Evolutionary conservation across 495 filamentous ascomycete genomes (phyloP).

Genomic region (Parachaetomium inaequale): DNA sequence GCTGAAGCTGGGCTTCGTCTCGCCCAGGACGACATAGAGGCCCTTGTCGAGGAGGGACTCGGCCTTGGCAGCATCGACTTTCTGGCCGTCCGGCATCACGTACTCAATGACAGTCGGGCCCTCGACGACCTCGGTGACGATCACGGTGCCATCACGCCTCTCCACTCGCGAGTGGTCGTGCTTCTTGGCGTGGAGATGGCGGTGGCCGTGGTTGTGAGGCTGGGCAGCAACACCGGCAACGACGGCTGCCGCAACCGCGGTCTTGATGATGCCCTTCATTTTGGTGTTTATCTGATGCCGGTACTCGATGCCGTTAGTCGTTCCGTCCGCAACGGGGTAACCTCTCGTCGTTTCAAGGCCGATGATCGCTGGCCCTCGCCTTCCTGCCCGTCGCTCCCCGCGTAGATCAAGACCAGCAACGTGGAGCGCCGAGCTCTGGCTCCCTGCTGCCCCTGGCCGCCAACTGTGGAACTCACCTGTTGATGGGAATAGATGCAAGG

Average conservation of each 20-base stretch:
- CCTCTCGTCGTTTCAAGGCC: too few relatives aligned
- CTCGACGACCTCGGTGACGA: slow-evolving; percentile 32
- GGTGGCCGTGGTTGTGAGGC: slow-evolving; percentile 46
- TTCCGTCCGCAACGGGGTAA: neutral
- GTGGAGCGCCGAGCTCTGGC: neutral
- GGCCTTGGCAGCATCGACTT: slow-evolving; percentile 52
- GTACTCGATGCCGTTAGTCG: neutral
- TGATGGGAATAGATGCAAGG: neutral
- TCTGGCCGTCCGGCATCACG: slow-evolving; percentile 51
- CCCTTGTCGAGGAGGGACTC: slow-evolving; percentile 60
- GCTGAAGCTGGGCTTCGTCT: slow-evolving; percentile 43
- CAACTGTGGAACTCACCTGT: slow-evolving; percentile 16
- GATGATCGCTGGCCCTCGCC: too few relatives aligned
- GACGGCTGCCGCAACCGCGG: slow-evolving; percentile 49
- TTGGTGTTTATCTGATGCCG: neutral
- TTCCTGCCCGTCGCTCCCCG: neutral
- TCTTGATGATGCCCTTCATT: slow-evolving; percentile 48
- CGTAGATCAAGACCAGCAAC: neutral
- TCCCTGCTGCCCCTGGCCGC: neutral
- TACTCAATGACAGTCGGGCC: slow-evolving; percentile 59
- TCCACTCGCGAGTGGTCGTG: slow-evolving; percentile 34
- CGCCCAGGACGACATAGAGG: slow-evolving; percentile 48
- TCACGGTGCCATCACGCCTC: slow-evolving; percentile 41
- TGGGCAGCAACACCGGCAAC: slow-evolving; percentile 43
- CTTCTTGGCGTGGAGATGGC: slow-evolving; percentile 38